phyloP scores from a whole-genome alignment of 257 asterid species.

The Salvia hispanica region DNA sequence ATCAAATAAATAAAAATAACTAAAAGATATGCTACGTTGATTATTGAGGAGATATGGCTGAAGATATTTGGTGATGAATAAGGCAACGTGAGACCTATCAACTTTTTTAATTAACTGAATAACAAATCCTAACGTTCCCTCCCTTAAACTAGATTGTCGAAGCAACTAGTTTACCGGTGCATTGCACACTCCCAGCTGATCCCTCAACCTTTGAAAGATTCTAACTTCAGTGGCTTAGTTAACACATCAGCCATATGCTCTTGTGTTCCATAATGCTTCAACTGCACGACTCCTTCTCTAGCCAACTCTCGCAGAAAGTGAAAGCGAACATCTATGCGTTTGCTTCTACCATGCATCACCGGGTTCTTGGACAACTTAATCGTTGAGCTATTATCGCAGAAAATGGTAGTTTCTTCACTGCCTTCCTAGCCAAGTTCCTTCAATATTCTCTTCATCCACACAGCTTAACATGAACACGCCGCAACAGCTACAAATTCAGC shows the following conservation, averaged over 20 bases:
- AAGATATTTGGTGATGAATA: too few species aligned
- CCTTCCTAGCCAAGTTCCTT: not conserved
- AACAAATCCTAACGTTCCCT: too few species aligned
- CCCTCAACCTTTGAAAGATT: too few species aligned
- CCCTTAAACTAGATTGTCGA: too few species aligned
- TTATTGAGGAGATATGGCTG: too few species aligned
- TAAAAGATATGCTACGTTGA: too few species aligned
- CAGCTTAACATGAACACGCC: not conserved
- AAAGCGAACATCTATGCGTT: not conserved
- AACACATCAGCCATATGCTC: not conserved
- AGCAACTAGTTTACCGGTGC: too few species aligned
- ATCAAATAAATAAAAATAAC: too few species aligned
- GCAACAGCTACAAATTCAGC: constrained; percentile 3
- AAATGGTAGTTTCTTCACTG: not conserved
- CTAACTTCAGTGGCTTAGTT: too few species aligned
- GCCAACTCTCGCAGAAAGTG: not conserved
- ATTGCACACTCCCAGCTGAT: too few species aligned
- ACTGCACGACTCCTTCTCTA: not conserved
- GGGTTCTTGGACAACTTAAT: constrained; percentile 4
- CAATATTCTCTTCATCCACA: not conserved
- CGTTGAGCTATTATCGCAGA: not conserved
- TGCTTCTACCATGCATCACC: constrained; percentile 16
- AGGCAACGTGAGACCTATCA: too few species aligned
- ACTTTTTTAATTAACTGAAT: too few species aligned
- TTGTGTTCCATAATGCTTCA: not conserved